A percentile compares a stretch with the other conserved stretches of the same genome.
Conservation (phyloP, 768 basidiomycete species). For the Porphyrellus cyaneotinctus region DNA sequence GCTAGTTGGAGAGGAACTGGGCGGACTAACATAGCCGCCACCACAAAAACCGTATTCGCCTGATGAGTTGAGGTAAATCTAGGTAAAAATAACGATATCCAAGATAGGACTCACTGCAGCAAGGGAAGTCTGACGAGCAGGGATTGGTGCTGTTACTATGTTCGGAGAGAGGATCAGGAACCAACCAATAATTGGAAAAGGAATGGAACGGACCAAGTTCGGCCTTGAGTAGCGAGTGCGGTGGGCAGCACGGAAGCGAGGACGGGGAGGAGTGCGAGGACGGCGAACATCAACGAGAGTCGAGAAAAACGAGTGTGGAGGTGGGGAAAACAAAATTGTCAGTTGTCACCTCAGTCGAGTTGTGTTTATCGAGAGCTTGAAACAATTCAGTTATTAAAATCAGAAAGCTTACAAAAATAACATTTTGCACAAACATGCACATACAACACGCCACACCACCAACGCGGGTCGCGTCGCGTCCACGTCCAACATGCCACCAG, state of each 20-base stretch:
- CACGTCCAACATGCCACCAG: slow-evolving; percentile 22
- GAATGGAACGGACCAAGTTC: slow-evolving; percentile 24
- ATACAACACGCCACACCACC: slow-evolving; percentile 13
- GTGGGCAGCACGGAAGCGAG: slow-evolving; percentile 14
- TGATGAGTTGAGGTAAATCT: slow-evolving; percentile 11
- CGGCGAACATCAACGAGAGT: slow-evolving; percentile 21
- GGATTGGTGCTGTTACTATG: slow-evolving; percentile 35
- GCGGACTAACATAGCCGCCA: slow-evolving; percentile 33
- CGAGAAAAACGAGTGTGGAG: slow-evolving; percentile 13
- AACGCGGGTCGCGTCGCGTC: slow-evolving; percentile 10
- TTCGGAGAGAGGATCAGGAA: neutral
- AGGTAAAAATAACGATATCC: neutral
- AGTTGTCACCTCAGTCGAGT: neutral
- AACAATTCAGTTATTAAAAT: neutral
- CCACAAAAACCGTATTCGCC: slow-evolving; percentile 58
- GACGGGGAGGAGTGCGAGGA: slow-evolving; percentile 18
- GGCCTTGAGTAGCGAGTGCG: slow-evolving; percentile 21
- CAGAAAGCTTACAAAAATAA: neutral
- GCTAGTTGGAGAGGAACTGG: neutral
- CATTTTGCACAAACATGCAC: slow-evolving; percentile 15
- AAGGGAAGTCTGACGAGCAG: slow-evolving; percentile 38
- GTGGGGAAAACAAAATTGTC: neutral
- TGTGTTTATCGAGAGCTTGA: neutral
- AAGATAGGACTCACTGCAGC: slow-evolving; percentile 37
- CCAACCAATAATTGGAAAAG: neutral